Evolutionary conservation across 352 stramenopile species (phyloP).

Genomic region (Paralagenidium karlingii): DNA sequence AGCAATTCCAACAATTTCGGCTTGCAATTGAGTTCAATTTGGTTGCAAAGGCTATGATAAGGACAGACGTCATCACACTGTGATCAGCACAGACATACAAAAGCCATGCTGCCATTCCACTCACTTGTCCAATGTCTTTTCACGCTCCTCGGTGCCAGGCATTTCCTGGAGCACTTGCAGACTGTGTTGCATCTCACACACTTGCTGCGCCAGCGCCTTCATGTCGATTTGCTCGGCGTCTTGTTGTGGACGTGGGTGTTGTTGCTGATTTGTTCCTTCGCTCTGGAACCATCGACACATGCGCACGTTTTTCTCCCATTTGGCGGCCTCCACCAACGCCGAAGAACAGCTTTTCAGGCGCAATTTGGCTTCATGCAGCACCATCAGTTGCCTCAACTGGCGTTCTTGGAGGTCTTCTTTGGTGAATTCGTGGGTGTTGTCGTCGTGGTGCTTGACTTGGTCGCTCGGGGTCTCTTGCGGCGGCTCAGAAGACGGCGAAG

Average conservation of each 20-base stretch:
- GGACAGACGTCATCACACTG: background rate
- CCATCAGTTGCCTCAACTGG: too few species aligned
- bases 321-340: constrained; percentile 49
- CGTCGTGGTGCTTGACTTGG: too few species aligned
- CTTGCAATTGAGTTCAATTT: constrained; percentile 40
- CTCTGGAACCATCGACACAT: too few species aligned
- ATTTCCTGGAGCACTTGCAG: constrained; percentile 32
- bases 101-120: too few species aligned
- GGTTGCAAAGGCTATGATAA: constrained; percentile 18
- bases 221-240: constrained; percentile 3
- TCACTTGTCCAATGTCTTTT: constrained; percentile 14
- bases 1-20: constrained; percentile 25
- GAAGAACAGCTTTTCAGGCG: constrained; percentile 47
- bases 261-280: too few species aligned
- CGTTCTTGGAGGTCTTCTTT: too few species aligned
- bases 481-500: too few species aligned
- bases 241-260: too few species aligned
- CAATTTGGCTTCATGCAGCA: constrained; percentile 60
- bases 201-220: constrained; percentile 22
- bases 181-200: constrained; percentile 50
- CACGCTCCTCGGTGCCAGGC: constrained; percentile 37
- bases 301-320: constrained; percentile 53
- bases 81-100: too few species aligned
- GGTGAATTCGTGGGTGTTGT: too few species aligned
- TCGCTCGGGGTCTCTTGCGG: too few species aligned